phyloP scores from a whole-genome alignment of 257 asterid genomes.

The Capsicum baccatum region DNA sequence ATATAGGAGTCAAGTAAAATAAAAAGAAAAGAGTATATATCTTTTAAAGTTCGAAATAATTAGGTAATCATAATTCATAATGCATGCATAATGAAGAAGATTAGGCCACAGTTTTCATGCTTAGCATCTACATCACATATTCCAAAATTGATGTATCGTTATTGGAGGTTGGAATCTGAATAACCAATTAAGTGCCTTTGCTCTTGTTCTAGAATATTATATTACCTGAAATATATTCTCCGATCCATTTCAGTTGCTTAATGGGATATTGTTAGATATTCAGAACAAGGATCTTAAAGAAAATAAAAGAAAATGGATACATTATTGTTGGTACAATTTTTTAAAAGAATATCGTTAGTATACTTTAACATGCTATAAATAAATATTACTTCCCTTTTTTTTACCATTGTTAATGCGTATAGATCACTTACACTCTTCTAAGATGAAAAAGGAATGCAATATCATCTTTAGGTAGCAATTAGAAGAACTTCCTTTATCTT shows the following conservation, averaged over 20 bases:
- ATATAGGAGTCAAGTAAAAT: no score
- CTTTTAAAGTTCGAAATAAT: no score
- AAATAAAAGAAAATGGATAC: neutral
- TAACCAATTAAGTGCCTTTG: neutral
- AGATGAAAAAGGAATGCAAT: no score
- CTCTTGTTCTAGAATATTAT: neutral
- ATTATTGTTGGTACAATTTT: no score
- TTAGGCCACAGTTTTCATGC: neutral
- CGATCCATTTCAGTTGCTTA: neutral
- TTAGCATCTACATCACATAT: neutral
- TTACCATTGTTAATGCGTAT: no score
- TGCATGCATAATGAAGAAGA: neutral
- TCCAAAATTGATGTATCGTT: neutral
- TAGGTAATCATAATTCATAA: neutral
- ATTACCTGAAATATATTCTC: neutral
- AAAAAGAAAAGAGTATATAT: no score
- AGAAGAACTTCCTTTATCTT: no score
- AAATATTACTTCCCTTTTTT: no score
- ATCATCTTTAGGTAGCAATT: no score
- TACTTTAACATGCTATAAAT: no score
- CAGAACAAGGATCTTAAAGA: neutral
- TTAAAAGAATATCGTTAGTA: no score
- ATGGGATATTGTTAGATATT: neutral
- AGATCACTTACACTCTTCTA: no score
- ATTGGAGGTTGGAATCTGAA: neutral